Conservation (phyloP, 352 stramenopile genomes). For the Pythium aristosporum region DNA sequence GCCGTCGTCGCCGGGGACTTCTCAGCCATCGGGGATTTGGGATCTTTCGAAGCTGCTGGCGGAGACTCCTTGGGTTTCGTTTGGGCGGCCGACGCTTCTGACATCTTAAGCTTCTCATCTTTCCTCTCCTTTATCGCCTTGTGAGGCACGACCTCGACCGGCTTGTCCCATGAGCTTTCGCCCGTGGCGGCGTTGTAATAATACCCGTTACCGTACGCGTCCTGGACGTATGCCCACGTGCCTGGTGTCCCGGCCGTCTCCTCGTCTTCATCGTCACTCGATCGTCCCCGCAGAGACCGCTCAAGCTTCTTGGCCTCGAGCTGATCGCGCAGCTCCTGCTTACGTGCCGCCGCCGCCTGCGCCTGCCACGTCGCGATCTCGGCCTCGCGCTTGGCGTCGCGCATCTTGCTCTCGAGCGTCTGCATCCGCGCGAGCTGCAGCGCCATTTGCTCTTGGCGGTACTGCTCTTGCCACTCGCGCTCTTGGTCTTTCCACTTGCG, state of each 20-base stretch:
- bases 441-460: slow-evolving; percentile 60
- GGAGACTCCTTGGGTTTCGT: not conserved
- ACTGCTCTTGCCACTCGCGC: slow-evolving; percentile 50
- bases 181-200: slow-evolving; percentile 58
- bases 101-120: not conserved
- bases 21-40: not conserved
- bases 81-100: not conserved
- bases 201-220: slow-evolving; percentile 59
- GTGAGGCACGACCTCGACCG: slow-evolving; percentile 31
- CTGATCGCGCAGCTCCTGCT: slow-evolving; percentile 41
- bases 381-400: slow-evolving; percentile 58
- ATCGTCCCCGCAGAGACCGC: slow-evolving; percentile 1
- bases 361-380: slow-evolving; percentile 56
- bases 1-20: not conserved
- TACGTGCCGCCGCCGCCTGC: slow-evolving; percentile 41
- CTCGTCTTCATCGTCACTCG: slow-evolving; percentile 17
- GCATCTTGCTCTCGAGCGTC: slow-evolving; percentile 42
- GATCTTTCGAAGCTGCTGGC: not conserved
- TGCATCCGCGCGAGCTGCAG: slow-evolving; percentile 46
- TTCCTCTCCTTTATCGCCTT: slow-evolving; percentile 7
- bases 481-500: slow-evolving; percentile 54
- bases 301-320: slow-evolving; percentile 32
- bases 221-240: slow-evolving; percentile 34
- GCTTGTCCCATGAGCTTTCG: slow-evolving; percentile 56
- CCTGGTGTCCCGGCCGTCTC: not conserved